Evolutionary conservation across 2,329 filamentous ascomycete species (phyloP), one percentile per base, ranked within the genome.

Genomic region (Parasarocladium wereldwijsianum): DNA sequence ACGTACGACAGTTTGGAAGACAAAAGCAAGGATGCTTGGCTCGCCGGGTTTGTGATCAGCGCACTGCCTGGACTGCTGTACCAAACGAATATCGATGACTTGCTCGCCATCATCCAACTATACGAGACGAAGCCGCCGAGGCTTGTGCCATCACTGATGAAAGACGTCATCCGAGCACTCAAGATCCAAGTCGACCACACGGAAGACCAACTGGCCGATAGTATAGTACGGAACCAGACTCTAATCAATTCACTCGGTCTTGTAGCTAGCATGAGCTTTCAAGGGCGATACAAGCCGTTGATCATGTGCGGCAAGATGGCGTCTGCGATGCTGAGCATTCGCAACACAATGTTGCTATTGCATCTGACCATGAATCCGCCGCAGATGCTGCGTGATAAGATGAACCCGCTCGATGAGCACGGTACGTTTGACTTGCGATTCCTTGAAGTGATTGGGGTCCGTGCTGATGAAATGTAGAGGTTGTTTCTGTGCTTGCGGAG

Each of bases 131-230:
- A 25, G 11, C 26, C 32, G n/a, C n/a, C n/a, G n/a, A n/a, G n/a
- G n/a, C n/a, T n/a, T n/a, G n/a, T n/a, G n/a, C n/a, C n/a, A n/a
- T n/a, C n/a, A n/a, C n/a, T n/a, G n/a, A n/a, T n/a, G n/a, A n/a
- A n/a, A n/a, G 75, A 81, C 38, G 58, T 85, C 9, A 73, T 82
- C 31, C 64, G 70, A 23, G 70, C 80, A 34, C 58, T 86, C 30
- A 77, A 76, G 37, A 64, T 82, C 17, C 72, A 76, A 29, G 70
- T 86, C 27, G 87, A 96, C 53, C 92, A 86, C 45, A 79, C 83
- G 0, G 69, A 81, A 28, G 82, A 93, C 36, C 59, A 70, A 2
- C 66, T 71, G 25, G 70, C 79, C 40, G 76, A 87, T 46, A 64
- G 75, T 34, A 58, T 93, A 19, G 68, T 90, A 38, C 64, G 76